Evolutionary conservation across 2,329 filamentous ascomycete genomes (phyloP), one percentile per base, ranked within the genome.

Genomic region (Colletotrichum noveboracense): DNA sequence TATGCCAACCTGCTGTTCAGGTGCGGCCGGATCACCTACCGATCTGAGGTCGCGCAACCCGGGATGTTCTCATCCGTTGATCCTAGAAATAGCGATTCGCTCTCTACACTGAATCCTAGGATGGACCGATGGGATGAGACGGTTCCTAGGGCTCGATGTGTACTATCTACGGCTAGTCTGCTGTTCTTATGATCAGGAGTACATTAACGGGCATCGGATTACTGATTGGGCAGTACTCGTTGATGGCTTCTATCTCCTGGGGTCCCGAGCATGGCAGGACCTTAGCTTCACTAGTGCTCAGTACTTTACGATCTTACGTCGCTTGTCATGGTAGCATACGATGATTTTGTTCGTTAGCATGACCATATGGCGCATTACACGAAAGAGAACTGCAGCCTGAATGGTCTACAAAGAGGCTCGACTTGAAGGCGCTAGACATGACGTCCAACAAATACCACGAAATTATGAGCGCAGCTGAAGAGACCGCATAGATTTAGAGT

Each of bases 141-240:
- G 21, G n/a, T 7, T 52, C 43, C 43, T 52, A 18, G 10, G 43
- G 10, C 12, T 52, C 10, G 5, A 21, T 13, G n/a, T 52, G 43
- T 52, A 13, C 10, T 52, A 52, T 52, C n/a, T 6, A 9, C 43
- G 0, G n/a, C 0, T 13, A 1, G 10, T 21, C n/a, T 4, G 43
- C 3, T 9, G 2, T 13, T 52, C n/a, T 24, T 48, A 21, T 13
- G 6, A 48, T 48, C 1, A 48, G 5, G n/a, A 12, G 0, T 2
- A 12, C 38, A 48, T 12, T 0, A n/a, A n/a, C 1, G 38, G 9
- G 38, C 10, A 9, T 48, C 6, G 38, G n/a, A 4, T 21, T 5
- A 21, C 43, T 13, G 6, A 52, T 21, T 1, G n/a, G 43, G n/a
- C 6, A 21, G 43, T 52, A 52, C 6, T 24, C n/a, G 2, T 52